Base-by-base conservation (phyloP, 1,284 basidiomycete genomes). In the Leccinum fuscescens region DNA sequence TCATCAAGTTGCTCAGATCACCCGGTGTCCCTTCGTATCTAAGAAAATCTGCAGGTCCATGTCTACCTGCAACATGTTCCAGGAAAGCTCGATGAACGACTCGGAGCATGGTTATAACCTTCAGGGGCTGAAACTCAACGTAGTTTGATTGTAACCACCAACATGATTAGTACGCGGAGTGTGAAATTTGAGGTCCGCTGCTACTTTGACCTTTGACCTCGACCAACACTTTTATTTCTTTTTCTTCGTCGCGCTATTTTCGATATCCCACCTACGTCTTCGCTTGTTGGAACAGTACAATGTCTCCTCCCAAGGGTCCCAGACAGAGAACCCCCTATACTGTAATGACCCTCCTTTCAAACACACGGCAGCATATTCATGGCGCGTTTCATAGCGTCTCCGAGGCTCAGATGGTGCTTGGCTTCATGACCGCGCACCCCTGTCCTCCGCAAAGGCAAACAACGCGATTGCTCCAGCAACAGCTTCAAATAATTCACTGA, bases 401-500 rank as follows among this genome's bases (percentile, higher is more conserved):
- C 74, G 70, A 63, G 70, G 67, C 12, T 74, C 77, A 3, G 80
- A 88, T 54, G 87, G 83, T 61, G 80, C 83, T 70, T 91, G 89
- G 89, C 69, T 86, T 49, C 89, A 92, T 72, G 87, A 89, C 80
- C 86, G 81, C 72, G 86, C 87, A 56, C 86, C 86, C 12, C 71
- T 58, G 74, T 75, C 54, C 69, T 74, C 60, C 66, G 72, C 64
- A 65, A 75, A 58, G 67, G 69, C 52, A 50, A 66, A 58, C 69
- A 67, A 55, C 63, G 60, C 55, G 60, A 65, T 59, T 37, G 58
- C 66, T 27, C 64, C 69, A 54, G 70, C 67, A 63, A 63, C 74
- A 69, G 56, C 60, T n/a, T 62, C 67, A 11, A 61, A 48, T 65
- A 53, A 69, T 67, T 57, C 69, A 65, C 66, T 78, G 55, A 86